Percentiles rank a stretch among this genome's conserved stretches.
Conservation (phyloP, 225 moss, liverwort and hornwort species). For the Straminergon stramineum region DNA sequence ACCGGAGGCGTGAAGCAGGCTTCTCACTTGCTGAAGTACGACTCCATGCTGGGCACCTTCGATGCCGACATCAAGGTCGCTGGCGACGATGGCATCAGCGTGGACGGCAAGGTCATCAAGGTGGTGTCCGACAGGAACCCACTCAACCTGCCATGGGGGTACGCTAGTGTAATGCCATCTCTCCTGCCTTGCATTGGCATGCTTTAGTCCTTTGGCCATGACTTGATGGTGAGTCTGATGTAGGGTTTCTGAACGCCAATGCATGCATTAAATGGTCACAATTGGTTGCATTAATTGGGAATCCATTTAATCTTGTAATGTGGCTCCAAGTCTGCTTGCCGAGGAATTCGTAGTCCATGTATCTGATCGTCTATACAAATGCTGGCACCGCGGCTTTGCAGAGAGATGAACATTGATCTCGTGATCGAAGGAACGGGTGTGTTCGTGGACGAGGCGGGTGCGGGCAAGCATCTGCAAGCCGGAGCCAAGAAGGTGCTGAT, state of each 20-base stretch:
- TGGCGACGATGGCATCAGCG: conserved; percentile 62
- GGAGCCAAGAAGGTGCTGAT: conserved; percentile 97
- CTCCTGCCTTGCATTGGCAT: neutral
- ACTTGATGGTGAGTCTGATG: neutral
- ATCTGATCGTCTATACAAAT: neutral
- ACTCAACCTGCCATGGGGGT: conserved; percentile 80
- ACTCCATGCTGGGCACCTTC: conserved; percentile 96
- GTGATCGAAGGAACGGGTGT: conserved; percentile 95
- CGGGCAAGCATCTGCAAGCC: conserved; percentile 77
- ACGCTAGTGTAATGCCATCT: neutral
- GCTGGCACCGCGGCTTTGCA: neutral
- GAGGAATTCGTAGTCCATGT: neutral
- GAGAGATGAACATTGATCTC: conserved; percentile 56
- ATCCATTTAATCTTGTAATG: neutral
- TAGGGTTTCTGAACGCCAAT: neutral
- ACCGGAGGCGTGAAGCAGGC: conserved; percentile 99
- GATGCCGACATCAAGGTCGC: conserved; percentile 64
- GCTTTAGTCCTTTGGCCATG: neutral
- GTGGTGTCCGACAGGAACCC: conserved; percentile 92
- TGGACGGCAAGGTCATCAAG: conserved; percentile 88
- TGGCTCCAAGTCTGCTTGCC: neutral
- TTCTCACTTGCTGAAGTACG: conserved; percentile 86
- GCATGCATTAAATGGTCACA: neutral
- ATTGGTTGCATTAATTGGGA: too few species aligned
- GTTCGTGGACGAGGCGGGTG: conserved; percentile 83